A percentile compares a stretch with the other conserved stretches of the same genome.
These are phyloP conservation scores for Botryotinia calthae DNA, from an alignment of 2,329 filamentous ascomycete species.

Conservation along the genomic window DNA sequence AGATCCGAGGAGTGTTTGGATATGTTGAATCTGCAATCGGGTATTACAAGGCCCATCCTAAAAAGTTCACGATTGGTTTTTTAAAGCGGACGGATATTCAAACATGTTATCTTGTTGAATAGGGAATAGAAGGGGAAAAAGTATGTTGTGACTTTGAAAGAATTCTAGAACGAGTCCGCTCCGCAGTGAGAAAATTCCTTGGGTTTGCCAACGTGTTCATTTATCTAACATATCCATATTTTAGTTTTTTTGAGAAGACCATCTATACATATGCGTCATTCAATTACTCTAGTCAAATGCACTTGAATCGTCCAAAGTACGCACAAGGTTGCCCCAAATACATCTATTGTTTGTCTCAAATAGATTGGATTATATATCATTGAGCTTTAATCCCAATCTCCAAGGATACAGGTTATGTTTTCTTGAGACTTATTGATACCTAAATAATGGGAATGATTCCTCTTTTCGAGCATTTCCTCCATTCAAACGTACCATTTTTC, in stretches of 20 bases:
- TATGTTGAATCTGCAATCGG: background rate
- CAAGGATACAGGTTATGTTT: too few species aligned
- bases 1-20: background rate
- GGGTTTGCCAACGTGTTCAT: fast-evolving
- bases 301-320: background rate
- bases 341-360: background rate
- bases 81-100: background rate
- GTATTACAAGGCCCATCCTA: background rate
- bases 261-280: background rate
- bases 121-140: background rate
- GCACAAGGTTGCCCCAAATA: background rate
- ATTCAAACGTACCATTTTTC: background rate
- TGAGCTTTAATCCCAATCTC: background rate
- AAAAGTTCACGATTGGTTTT: background rate
- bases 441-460: background rate
- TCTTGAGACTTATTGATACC: fast-evolving
- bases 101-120: background rate
- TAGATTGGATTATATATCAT: background rate
- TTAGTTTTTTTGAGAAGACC: background rate
- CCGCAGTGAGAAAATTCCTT: background rate
- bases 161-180: too few species aligned
- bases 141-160: background rate
- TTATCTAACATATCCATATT: background rate
- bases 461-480: background rate
- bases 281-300: background rate